These are phyloP conservation scores for Dryadomyces quercivorus DNA, from an alignment of 2,329 filamentous ascomycete species.

Conservation along the genomic window DNA sequence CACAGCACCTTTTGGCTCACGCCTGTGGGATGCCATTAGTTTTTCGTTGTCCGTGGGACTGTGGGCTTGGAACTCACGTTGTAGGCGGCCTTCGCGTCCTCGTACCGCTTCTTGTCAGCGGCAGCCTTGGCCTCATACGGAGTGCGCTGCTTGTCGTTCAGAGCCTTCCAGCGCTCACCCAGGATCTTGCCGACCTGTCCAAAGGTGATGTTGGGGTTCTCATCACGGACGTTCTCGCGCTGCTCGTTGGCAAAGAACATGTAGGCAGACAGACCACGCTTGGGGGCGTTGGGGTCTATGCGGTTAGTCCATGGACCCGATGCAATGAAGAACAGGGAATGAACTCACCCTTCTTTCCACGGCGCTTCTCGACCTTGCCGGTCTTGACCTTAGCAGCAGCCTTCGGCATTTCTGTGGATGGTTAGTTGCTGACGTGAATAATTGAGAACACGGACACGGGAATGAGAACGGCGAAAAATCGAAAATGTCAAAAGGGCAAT, in stretches of 20 bases:
- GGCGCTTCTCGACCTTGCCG: slow-evolving; percentile 42
- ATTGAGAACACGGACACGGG: too few species aligned
- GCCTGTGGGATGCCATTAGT: neutral
- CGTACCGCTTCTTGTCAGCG: slow-evolving; percentile 96
- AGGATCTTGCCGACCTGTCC: slow-evolving; percentile 97
- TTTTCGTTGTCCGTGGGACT: neutral
- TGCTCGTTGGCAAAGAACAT: slow-evolving; percentile 99
- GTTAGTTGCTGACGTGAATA: neutral
- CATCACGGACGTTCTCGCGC: slow-evolving; percentile 93
- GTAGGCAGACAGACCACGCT: slow-evolving; percentile 98
- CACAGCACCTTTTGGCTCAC: slow-evolving; percentile 1
- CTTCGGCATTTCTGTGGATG: slow-evolving; percentile 40
- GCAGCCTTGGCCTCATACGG: slow-evolving; percentile 97
- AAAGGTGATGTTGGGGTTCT: slow-evolving; percentile 96
- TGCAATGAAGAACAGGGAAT: neutral
- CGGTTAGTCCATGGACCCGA: neutral
- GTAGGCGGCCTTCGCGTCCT: slow-evolving; percentile 94
- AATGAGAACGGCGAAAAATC: neutral
- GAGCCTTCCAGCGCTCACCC: slow-evolving; percentile 96
- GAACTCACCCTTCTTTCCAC: slow-evolving; percentile 47
- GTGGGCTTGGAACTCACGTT: slow-evolving; percentile 47
- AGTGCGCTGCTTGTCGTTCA: slow-evolving; percentile 81
- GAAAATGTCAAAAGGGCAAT: neutral
- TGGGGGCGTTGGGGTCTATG: slow-evolving; percentile 89
- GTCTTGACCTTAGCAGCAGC: slow-evolving; percentile 41